Percentiles rank a stretch among this genome's conserved stretches.
These are phyloP conservation scores for Populus pruinosa DNA, from an alignment of 345 rosid species.

Conservation along the genomic window DNA sequence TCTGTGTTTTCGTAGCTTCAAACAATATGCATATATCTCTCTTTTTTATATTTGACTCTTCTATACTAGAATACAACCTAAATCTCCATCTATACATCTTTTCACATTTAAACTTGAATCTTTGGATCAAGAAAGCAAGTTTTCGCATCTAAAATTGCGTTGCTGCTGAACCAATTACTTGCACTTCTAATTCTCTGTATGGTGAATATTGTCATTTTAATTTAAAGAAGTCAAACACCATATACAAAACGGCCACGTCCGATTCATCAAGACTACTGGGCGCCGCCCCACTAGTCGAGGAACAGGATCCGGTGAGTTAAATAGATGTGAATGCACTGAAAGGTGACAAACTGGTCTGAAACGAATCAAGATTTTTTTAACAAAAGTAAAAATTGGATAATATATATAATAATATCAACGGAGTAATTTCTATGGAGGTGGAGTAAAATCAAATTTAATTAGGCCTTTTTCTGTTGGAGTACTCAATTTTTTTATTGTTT, in stretches of 20 bases:
- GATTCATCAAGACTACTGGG: background rate
- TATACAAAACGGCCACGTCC: background rate
- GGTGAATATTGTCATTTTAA: background rate
- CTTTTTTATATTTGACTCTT: no score
- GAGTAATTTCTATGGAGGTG: background rate
- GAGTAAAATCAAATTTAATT: background rate
- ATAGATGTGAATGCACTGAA: no score
- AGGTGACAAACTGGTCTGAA: background rate
- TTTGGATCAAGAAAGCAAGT: background rate
- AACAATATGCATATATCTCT: no score
- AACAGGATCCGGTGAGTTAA: background rate
- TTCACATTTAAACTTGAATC: no score
- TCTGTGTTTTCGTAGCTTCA: no score
- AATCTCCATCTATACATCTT: no score
- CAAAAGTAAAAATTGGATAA: no score
- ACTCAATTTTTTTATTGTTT: background rate
- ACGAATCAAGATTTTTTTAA: background rate
- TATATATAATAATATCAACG: no score
- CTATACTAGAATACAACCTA: no score
- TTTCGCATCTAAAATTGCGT: no score
- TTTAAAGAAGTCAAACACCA: background rate
- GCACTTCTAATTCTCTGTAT: background rate
- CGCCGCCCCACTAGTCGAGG: background rate
- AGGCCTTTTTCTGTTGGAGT: background rate
- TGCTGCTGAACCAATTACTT: background rate